Evolutionary conservation across 768 basidiomycete genomes (phyloP), one percentile per base, ranked within the genome.

Genomic region (Collybiopsis luxurians): DNA sequence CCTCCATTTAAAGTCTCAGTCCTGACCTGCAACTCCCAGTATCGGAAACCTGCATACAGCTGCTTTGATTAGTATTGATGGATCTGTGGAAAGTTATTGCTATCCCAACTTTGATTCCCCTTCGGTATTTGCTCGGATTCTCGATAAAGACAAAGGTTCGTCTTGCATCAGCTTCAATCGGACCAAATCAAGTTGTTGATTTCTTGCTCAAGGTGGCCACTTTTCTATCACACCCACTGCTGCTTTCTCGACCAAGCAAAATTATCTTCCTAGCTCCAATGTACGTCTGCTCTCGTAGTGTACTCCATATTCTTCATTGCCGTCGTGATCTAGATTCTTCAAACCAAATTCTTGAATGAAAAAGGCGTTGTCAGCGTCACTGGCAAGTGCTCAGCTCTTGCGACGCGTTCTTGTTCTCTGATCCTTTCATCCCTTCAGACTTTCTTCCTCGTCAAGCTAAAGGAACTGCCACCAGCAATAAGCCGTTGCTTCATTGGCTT

Each of bases 41-140:
- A 92, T 93, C 57, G 92, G 91, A 9, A 93, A 93, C 67, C 71
- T 93, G 58, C 81, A 87, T 53, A 93, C 91, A 1, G 91, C 92
- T 42, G 91, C 92, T 10, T 71, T 94, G 69, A 79, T 93, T 69
- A 90, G 88, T 73, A 75, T 87, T 45, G 91, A 92, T 71, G 91
- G 90, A 30, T 92, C 90, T 11, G 90, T 96, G 60, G 95, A 96
- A 69, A 91, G 89, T 60, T 95, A 94, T 70, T 97, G 95, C 64
- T 81, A 95, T 26, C 94, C 94, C 1, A 79, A 95, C 74, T 96
- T 97, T 67, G 95, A 97, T 70, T 95, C 92, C 1, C 95, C 95
- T 3, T 93, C 90, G 17, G 79, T 96, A 48, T 96, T 95, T 61
- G 94, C 93, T 6, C 83, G 94, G 7, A 91, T 93, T 62, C 79